A percentile compares a stretch with the other conserved stretches of the same genome.
Conservation (phyloP, 108 stramenopile species). For the Stephanodiscus triporus region DNA sequence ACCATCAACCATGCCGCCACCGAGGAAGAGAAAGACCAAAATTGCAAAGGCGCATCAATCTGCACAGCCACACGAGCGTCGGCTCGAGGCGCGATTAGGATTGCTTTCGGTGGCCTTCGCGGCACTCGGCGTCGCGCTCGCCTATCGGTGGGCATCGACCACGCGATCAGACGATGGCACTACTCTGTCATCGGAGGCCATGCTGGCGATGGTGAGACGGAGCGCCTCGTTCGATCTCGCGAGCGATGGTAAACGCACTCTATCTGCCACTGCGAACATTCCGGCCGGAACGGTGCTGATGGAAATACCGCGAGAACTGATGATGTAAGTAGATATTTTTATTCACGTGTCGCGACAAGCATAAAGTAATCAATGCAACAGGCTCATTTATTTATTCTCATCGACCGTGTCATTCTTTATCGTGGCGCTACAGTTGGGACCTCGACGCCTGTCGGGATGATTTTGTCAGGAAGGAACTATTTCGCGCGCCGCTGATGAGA, state of each 20-base stretch:
- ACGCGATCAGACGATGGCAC: neutral
- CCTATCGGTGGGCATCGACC: neutral
- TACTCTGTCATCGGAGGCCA: neutral
- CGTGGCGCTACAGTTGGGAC: conserved; percentile 4
- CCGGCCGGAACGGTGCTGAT: conserved; percentile 6
- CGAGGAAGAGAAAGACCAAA: neutral
- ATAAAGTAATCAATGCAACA: neutral
- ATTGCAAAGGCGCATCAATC: no score
- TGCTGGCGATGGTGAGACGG: neutral
- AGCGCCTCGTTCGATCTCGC: neutral
- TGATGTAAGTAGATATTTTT: neutral
- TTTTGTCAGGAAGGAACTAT: conserved; percentile 6
- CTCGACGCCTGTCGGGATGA: conserved; percentile 16
- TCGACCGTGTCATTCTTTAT: neutral
- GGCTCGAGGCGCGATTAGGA: neutral
- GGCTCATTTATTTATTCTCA: neutral
- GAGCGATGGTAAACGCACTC: neutral
- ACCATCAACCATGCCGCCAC: neutral
- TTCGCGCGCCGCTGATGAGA: neutral
- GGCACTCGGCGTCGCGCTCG: neutral
- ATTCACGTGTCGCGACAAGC: neutral
- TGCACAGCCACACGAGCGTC: neutral
- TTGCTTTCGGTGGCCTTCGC: neutral
- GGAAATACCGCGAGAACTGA: conserved; percentile 13
- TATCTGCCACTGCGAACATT: neutral